Conservation (phyloP, 2,329 filamentous ascomycete genomes). For the Aspergillus tamarii region DNA sequence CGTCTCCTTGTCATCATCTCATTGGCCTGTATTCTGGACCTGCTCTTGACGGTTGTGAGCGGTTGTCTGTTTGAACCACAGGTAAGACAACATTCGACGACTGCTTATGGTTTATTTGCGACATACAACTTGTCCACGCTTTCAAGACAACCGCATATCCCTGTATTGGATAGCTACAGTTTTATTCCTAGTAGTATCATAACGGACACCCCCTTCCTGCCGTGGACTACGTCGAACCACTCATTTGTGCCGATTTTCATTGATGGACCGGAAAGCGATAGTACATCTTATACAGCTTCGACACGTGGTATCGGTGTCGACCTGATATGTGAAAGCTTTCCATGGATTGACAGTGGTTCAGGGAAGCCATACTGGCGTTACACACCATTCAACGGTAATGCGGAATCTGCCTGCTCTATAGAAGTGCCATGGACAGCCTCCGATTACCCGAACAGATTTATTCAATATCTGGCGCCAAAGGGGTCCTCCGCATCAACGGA, state of each 20-base stretch:
- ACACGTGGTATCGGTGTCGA: slow-evolving; percentile 7
- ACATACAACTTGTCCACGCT: background rate
- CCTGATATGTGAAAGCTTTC: background rate
- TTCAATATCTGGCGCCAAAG: background rate
- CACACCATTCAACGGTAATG: background rate
- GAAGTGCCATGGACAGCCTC: background rate
- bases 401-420: background rate
- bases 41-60: slow-evolving; percentile 20
- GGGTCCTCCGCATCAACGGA: background rate
- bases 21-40: slow-evolving; percentile 16
- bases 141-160: background rate
- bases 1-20: slow-evolving; percentile 9
- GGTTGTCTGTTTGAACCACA: slow-evolving; percentile 26
- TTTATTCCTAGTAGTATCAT: background rate
- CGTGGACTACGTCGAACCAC: slow-evolving; percentile 5
- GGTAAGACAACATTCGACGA: background rate
- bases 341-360: background rate
- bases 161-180: background rate
- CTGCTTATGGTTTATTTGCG: background rate
- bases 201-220: background rate
- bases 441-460: background rate
- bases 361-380: background rate
- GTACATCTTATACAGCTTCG: background rate
- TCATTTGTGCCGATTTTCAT: slow-evolving; percentile 4
- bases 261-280: background rate